Percentiles rank a stretch among this genome's conserved stretches.
Evolutionary conservation across 2,329 filamentous ascomycete species (phyloP).

Genomic region (Diaporthe ilicicola): DNA sequence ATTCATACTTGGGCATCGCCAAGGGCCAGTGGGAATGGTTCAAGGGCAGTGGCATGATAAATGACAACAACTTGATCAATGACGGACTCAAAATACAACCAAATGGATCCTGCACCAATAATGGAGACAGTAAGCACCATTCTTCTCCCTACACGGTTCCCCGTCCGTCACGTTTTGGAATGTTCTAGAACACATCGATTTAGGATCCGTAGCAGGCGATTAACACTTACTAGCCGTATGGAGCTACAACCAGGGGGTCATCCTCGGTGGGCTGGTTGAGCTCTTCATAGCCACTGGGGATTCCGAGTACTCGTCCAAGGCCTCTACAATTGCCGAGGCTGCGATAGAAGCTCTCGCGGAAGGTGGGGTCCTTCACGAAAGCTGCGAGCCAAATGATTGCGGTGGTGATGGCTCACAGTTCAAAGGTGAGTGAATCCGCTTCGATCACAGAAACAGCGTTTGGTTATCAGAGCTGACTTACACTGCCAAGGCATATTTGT

Average conservation of each 20-base stretch:
- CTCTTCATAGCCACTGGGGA: conserved; percentile 54
- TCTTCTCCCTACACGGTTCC: too few relatives aligned
- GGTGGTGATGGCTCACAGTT: conserved; percentile 67
- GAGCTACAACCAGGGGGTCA: conserved; percentile 66
- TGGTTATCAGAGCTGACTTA: background rate
- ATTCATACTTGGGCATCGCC: conserved; percentile 56
- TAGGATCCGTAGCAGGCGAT: too few relatives aligned
- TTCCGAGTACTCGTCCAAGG: conserved; percentile 50
- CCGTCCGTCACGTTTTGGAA: too few relatives aligned
- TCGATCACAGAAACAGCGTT: background rate
- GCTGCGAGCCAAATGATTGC: conserved; percentile 56
- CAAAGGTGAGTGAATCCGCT: conserved; percentile 55
- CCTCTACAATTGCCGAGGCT: conserved; percentile 58
- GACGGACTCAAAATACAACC: conserved; percentile 57
- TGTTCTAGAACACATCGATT: too few relatives aligned
- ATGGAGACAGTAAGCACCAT: too few relatives aligned
- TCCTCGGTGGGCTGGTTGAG: conserved; percentile 62
- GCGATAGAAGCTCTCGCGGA: conserved; percentile 55
- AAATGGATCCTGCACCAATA: conserved; percentile 56
- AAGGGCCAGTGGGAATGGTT: conserved; percentile 62
- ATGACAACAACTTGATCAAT: conserved; percentile 57
- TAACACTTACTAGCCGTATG: too few relatives aligned
- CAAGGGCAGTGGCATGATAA: conserved; percentile 58
- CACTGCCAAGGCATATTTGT: conserved; percentile 61
- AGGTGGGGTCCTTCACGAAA: conserved; percentile 60